Evolutionary conservation across 345 rosid species (phyloP).

Genomic region (Pistacia atlantica): DNA sequence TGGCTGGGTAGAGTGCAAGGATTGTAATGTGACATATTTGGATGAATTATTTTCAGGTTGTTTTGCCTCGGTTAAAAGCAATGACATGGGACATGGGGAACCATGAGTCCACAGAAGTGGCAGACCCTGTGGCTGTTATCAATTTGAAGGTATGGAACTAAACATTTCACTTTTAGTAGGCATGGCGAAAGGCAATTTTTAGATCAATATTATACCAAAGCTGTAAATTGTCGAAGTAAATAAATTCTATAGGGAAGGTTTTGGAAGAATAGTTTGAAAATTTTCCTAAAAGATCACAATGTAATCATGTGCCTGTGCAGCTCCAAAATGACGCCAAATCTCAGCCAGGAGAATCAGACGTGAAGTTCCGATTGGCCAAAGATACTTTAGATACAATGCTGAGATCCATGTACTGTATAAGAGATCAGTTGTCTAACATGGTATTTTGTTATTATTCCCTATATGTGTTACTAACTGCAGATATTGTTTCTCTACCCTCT

Average conservation of each 20-base stretch:
- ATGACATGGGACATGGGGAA: constrained; percentile 60
- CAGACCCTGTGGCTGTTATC: constrained; percentile 49
- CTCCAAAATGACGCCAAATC: constrained; percentile 52
- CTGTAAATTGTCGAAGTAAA: constrained; percentile 7
- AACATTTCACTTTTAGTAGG: neutral
- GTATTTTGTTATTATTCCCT: constrained; percentile 16
- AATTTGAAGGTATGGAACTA: constrained; percentile 45
- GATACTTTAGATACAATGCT: constrained; percentile 47
- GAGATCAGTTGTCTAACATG: constrained; percentile 47
- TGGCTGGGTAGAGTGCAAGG: neutral
- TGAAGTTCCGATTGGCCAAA: constrained; percentile 48
- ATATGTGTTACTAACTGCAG: neutral
- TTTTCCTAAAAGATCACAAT: neutral
- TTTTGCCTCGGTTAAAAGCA: constrained; percentile 52
- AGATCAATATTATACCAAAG: neutral
- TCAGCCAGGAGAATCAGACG: constrained; percentile 40
- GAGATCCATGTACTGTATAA: constrained; percentile 45
- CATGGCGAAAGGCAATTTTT: neutral
- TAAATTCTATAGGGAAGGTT: neutral
- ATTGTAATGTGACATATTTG: neutral
- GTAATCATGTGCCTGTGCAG: constrained; percentile 28
- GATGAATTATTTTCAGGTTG: constrained; percentile 35
- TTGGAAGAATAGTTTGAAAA: neutral
- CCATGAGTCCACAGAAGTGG: constrained; percentile 28
- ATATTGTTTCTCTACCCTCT: neutral